Evolutionary conservation across 495 filamentous ascomycete genomes (phyloP).

Genomic region (Aspergillus incahuasiensis): DNA sequence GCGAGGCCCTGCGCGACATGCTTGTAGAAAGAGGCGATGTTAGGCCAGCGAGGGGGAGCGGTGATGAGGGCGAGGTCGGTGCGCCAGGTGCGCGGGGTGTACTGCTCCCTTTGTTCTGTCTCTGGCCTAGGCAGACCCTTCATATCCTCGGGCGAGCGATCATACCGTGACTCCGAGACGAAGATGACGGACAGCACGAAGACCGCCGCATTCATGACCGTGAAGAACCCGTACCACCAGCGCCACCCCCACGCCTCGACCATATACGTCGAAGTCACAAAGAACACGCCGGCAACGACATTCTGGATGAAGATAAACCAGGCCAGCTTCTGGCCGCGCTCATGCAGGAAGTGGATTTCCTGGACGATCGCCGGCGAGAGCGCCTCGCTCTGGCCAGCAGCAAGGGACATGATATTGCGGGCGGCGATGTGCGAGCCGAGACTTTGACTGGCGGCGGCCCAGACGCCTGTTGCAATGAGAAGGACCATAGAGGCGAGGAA

Average conservation of each 20-base stretch:
- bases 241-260: conserved; percentile 8
- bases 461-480: conserved; percentile 18
- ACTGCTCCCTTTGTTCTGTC: neutral
- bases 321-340: conserved; percentile 9
- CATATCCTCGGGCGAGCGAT: conserved; percentile 5
- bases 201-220: conserved; percentile 4
- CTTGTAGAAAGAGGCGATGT: conserved; percentile 18
- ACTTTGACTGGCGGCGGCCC: conserved; percentile 20
- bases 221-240: conserved; percentile 15
- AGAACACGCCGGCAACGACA: conserved; percentile 3
- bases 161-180: conserved; percentile 8
- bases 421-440: conserved; percentile 23
- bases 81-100: conserved; percentile 14
- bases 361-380: conserved; percentile 20
- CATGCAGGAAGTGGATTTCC: conserved; percentile 14
- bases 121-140: neutral
- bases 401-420: conserved; percentile 24
- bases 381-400: conserved; percentile 26
- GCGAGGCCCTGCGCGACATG: conserved; percentile 19
- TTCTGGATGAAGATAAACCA: conserved; percentile 15
- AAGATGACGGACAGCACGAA: conserved; percentile 1
- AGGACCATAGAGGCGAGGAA: conserved; percentile 23
- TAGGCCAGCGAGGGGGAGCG: conserved; percentile 6
- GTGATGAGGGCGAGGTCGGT: conserved; percentile 14
- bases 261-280: conserved; percentile 7